Base-by-base conservation (phyloP, 306 rosid genomes). In the Cicer yamashitae region DNA sequence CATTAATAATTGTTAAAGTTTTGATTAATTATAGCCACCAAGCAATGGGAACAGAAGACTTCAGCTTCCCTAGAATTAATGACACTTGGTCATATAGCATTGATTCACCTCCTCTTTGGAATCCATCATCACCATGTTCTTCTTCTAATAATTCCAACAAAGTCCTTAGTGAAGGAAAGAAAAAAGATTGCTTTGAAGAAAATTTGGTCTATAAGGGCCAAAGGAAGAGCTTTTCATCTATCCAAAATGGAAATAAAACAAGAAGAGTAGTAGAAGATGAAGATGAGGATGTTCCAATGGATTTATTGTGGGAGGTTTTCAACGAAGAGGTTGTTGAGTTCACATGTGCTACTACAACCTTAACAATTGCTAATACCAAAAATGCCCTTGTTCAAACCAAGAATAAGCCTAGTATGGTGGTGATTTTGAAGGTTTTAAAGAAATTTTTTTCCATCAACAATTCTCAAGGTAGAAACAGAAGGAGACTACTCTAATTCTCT, bases 231-330 rank as follows among this genome's bases (percentile, higher is more conserved):
- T 47, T 61, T 45, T 82, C 89, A 56, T 50, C 14, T 37, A 74
- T 63, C 30, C 77, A 83, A 57, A 62, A 25, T 65, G 50, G 70
- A 13, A 51, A 40, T 37, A 54, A 46, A 51, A 59, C 6, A 52
- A 11, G 7, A 20, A 60, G 12, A 7, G 72, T 54, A 2, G 38
- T 52, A 6, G 80, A 67, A 8, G 67, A 80, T 56, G 88, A 84
- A 71, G 62, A 80, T 56, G 88, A 84, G 70, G 81, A 80, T 58
- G 74, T 72, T n/a, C 81, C 75, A 75, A 88, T 88, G 92, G 92
- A 88, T 68, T 61, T 80, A 80, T 52, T 88, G 66, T 88, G 92
- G 90, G 92, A 88, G 38, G 79, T 76, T 82, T 84, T 88, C 86
- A 86, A 86, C 59, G 88, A 88, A 67, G 92, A 84, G 22, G 54